These are phyloP conservation scores for Sordariomycetes sp. DNA, from an alignment of 2,329 filamentous ascomycete species.

Conservation along the genomic window DNA sequence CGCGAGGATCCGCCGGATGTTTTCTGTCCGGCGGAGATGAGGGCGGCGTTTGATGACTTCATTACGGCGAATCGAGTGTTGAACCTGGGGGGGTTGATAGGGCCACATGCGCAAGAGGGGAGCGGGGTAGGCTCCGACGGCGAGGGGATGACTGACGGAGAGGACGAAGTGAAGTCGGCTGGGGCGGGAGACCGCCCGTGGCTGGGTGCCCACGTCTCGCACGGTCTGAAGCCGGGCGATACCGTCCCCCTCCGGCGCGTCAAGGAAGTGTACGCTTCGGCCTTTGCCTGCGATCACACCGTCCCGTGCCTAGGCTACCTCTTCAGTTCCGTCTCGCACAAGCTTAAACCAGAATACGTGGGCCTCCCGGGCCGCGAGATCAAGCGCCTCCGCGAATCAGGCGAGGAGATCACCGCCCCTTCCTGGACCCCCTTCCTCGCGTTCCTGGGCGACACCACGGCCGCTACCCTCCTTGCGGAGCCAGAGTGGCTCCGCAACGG, in stretches of 20 bases:
- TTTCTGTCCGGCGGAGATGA: constrained; percentile 27
- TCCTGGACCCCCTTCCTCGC: constrained; percentile 26
- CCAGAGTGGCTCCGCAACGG: constrained; percentile 24
- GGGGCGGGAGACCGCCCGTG: constrained; percentile 8
- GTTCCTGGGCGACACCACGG: constrained; percentile 33
- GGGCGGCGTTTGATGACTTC: constrained; percentile 22
- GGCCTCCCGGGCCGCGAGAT: constrained; percentile 21
- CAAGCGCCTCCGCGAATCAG: constrained; percentile 20
- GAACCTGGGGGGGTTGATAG: constrained; percentile 23
- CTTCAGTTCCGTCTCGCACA: constrained; percentile 23
- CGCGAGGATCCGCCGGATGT: constrained; percentile 30
- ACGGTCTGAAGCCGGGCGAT: constrained; percentile 21
- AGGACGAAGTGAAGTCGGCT: constrained; percentile 6
- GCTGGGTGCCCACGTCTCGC: constrained; percentile 24
- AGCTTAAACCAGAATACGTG: constrained; percentile 23
- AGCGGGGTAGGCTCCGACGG: constrained; percentile 11
- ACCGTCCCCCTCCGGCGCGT: constrained; percentile 19
- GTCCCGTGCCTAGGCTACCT: constrained; percentile 34
- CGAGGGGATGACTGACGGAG: constrained; percentile 8
- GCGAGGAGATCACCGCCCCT: constrained; percentile 23
- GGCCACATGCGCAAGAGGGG: constrained; percentile 1
- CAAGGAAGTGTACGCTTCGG: constrained; percentile 23
- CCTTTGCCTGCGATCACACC: constrained; percentile 30
- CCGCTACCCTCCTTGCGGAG: constrained; percentile 21
- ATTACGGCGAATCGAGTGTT: constrained; percentile 25